Evolutionary conservation across 1,139 yeast species (phyloP), one percentile per base, ranked within the genome.

Genomic region (Kodamaea anthophila): DNA sequence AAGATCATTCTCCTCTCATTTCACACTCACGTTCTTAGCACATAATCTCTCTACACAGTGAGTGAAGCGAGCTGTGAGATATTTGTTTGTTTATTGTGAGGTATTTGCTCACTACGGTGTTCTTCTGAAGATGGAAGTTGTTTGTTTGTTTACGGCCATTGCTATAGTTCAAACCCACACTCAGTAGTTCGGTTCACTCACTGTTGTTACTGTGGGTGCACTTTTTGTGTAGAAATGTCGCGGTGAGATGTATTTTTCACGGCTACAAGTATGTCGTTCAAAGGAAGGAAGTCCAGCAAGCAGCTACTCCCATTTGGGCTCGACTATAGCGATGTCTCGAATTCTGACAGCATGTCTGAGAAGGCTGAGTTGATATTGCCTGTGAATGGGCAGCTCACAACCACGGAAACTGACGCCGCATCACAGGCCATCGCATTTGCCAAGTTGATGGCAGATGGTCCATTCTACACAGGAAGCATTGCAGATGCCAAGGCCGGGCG

Each of bases 401-500:
- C 60, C 5, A 43, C 49, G 18, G 96, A 87, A 49, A 64, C 68
- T 33, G 59, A 65, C n/a, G 62, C 74, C 7, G 81, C 88, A 4
- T 69, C 74, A 29, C 87, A 79, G 42, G 72, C 77, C 35, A 67
- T 80, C 19, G 70, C 75, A 34, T 69, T 83, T 38, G 55, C 71
- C 24, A 68, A 66, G 16, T 56, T 74, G 14, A 65, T 86, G 49
- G 66, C 70, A 28, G 85, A 82, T 37, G 88, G 95, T 0, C 84
- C 94, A 0, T 80, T 87, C 38, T 82, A 65, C 48, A 76, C 93
- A 0, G 94, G 94, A 0, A 58, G 74, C 6, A 45, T 60, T 8
- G 24, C 41, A 18, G 54, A 59, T 36, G 48, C 46, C 12, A 33
- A 37, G 16, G 34, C 39, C 18, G 23, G 28, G 5, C 34, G 30